Base-by-base conservation (phyloP, 2,329 filamentous ascomycete species). In the Stemphylium lycopersici region DNA sequence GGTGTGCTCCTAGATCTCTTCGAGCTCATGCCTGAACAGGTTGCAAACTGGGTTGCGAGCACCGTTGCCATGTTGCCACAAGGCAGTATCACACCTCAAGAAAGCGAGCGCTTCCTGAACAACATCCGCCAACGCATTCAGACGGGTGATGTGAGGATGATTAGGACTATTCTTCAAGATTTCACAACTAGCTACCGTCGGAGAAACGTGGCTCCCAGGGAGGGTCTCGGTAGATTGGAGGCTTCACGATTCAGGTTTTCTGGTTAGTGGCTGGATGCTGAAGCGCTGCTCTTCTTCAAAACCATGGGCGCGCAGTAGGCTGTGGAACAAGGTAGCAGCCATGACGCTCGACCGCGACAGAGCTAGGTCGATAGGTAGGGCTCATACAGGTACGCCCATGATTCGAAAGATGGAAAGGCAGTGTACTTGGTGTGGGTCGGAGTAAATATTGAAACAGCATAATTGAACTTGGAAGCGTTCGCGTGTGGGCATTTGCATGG, bases 101-200 rank as follows among this genome's bases (percentile, higher is more conserved):
- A 99, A 75, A 89, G 90, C 32, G 88, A 93, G 69, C 85, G 90
- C 41, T 82, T 99, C 56, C 84, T 96, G 74, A 81, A 80, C 61
- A 92, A 90, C 72, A 93, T 98, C 65, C 87, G 86, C 66, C 90
- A 95, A 73, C 88, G 87, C 68, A 84, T 96, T 16, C 80, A 85
- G 43, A 81, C 83, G 41, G 84, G 84, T 24, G 85, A 89, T 56
- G 86, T 91, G 37, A 83, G 91, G 54, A 92, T 92, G 77, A 91
- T 97, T 48, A 85, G 93, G 33, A 87, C 85, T 22, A 81, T 96
- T 31, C 82, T 99, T 52, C 95, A 98, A 78, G 96, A 99, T 76
- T 99, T 99, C 73, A 98, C 95, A 20, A 96, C 93, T 73, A 90
- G 88, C 26, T 99, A 99, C 76, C 87, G 96, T 45, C 84, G 96